Percentiles rank a stretch among this genome's conserved stretches.
phyloP scores from a whole-genome alignment of 202 grass and related monocot species.

The Panicum hallii region DNA sequence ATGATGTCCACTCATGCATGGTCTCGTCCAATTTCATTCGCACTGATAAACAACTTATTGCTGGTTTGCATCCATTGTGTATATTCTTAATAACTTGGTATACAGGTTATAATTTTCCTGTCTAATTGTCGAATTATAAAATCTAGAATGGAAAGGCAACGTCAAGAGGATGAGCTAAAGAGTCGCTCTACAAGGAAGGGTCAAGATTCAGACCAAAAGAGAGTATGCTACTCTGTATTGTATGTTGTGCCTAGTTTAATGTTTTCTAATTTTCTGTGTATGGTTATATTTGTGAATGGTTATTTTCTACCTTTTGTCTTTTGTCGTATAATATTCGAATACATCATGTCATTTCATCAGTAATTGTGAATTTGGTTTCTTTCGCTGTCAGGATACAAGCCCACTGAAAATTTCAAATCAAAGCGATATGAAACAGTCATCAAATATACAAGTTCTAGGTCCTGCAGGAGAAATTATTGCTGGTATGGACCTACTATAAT shows the following conservation, averaged over 20 bases:
- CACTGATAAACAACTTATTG: not conserved
- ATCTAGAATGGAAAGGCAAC: slow-evolving; percentile 87
- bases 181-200: slow-evolving; percentile 69
- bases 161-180: slow-evolving; percentile 77
- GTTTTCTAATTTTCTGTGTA: not conserved
- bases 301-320: slow-evolving; percentile 20
- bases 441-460: slow-evolving; percentile 77
- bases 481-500: slow-evolving; percentile 48
- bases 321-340: slow-evolving; percentile 22
- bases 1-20: not conserved
- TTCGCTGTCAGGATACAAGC: slow-evolving; percentile 66
- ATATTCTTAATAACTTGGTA: not conserved
- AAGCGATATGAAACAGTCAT: slow-evolving; percentile 58
- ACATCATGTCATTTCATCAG: slow-evolving; percentile 7
- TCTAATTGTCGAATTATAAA: not conserved
- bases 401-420: slow-evolving; percentile 61
- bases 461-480: slow-evolving; percentile 84
- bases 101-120: slow-evolving; percentile 26
- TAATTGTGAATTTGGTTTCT: not conserved
- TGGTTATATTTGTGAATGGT: no score
- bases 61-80: not conserved
- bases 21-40: not conserved
- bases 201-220: slow-evolving; percentile 54
- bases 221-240: slow-evolving; percentile 45
- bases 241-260: slow-evolving; percentile 27